These are phyloP conservation scores for Globisporangium nunn DNA, from an alignment of 352 stramenopile species.

Conservation along the genomic window DNA sequence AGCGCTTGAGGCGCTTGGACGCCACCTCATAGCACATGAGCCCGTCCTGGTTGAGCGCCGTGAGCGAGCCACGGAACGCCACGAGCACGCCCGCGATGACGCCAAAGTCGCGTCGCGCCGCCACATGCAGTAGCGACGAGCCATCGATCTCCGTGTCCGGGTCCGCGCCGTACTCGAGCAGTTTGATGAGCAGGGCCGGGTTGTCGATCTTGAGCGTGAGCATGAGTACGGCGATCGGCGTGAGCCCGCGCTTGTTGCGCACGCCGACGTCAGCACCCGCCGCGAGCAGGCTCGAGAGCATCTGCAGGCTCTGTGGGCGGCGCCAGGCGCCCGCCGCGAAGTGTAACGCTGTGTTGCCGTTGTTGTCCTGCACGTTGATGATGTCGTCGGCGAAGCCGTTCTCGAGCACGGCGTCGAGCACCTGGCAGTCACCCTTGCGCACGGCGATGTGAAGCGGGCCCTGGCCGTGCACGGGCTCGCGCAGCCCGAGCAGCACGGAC, in stretches of 20 bases:
- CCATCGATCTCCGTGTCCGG: constrained; percentile 58
- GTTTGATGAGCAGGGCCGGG: constrained; percentile 47
- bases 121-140: constrained; percentile 55
- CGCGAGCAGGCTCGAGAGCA: constrained; percentile 38
- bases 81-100: constrained; percentile 51
- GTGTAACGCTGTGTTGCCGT: constrained; percentile 78
- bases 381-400: constrained; percentile 67
- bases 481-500: constrained; percentile 57
- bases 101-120: constrained; percentile 39
- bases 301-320: constrained; percentile 30
- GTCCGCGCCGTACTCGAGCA: constrained; percentile 53
- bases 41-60: constrained; percentile 51
- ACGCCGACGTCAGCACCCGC: constrained; percentile 44
- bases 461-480: constrained; percentile 71
- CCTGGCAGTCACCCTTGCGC: constrained; percentile 57
- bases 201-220: constrained; percentile 76
- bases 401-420: constrained; percentile 64
- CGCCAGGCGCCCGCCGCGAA: constrained; percentile 65
- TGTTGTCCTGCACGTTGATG: constrained; percentile 62
- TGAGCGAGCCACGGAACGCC: constrained; percentile 52
- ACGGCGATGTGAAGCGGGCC: constrained; percentile 73
- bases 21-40: constrained; percentile 82
- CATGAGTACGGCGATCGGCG: constrained; percentile 69
- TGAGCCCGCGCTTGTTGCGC: constrained; percentile 58
- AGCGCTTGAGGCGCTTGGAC: constrained; percentile 45